Base-by-base conservation (phyloP, 257 asterid genomes). In the Solanum lycopersicoides region DNA sequence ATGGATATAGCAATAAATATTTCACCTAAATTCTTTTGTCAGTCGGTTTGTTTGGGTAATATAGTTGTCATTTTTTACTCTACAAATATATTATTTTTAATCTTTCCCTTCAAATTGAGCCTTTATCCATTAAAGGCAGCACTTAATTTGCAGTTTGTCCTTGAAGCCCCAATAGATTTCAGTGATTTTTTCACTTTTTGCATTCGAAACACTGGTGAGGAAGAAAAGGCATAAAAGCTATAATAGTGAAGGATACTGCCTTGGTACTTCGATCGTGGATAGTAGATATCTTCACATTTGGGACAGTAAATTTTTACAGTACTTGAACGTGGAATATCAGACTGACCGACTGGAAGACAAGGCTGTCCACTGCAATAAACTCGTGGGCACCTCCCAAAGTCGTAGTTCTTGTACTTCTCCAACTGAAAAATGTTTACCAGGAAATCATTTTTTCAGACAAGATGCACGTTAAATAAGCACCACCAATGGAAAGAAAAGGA, bases 361-460 rank as follows among this genome's bases (percentile, higher is more conserved):
- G 99, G 98, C 92, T 95, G 98, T 66, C 99, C 99, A 89, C 95
- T 91, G 90, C 99, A 96, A 90, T 93, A 96, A 88, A 95, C 99
- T 92, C 98, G 92, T 1, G 98, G 98, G 92, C 99, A 96, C 91
- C 99, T 95, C 82, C 98, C 98, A 89, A 96, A 96, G 89, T 96
- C 98, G 79, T 93, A 95, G 94, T 92, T 94, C 89, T 96, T 96
- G 92, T 93, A 96, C 96, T 96, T 96, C 93, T 95, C 99, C 77
- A 95, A 91, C 99, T 96, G 98, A 79, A 74, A 21, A 88, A 72
- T 53, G 82, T 83, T 87, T 53, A 47, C 77, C 32, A 16, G 3
- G 12, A 60, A 44, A 80, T 80, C 30, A 80, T 30, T 42, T 73
- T 10, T 28, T 41, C 20, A 71, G 42, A 44, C 30, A 84, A 32